Conservation (phyloP, 139 green algal species). For the Pedinophyceae sp. region DNA sequence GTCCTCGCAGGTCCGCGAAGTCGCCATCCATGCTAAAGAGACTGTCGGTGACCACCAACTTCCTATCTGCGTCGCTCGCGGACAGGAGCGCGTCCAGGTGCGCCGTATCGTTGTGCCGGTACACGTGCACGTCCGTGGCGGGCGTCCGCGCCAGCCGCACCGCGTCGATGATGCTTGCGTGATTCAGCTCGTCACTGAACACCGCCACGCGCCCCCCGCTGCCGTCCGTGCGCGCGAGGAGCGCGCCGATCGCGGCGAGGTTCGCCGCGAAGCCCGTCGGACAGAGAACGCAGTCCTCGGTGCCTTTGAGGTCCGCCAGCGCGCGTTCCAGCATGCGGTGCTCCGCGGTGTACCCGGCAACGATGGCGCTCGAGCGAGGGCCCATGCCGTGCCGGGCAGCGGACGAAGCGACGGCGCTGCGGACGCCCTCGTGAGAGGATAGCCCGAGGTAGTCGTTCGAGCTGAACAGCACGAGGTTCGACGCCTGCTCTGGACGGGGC, state of each 20-base stretch:
- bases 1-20: constrained; percentile 59
- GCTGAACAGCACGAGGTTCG: constrained; percentile 62
- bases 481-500: too few relatives aligned
- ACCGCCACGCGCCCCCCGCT: constrained; percentile 36
- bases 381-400: constrained; percentile 34
- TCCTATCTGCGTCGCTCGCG: constrained; percentile 8
- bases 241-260: constrained; percentile 36
- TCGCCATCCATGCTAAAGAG: constrained; percentile 94
- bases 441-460: constrained; percentile 93
- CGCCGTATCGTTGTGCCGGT: constrained; percentile 73
- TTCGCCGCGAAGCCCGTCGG: constrained; percentile 84
- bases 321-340: constrained; percentile 66
- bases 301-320: constrained; percentile 66
- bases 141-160: constrained; percentile 31
- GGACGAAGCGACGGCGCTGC: constrained; percentile 2
- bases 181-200: constrained; percentile 87
- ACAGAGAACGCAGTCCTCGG: constrained; percentile 64
- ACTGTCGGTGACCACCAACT: constrained; percentile 71
- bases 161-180: constrained; percentile 91
- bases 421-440: constrained; percentile 56
- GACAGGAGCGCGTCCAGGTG: constrained; percentile 43
- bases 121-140: constrained; percentile 38
- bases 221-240: constrained; percentile 17
- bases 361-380: constrained; percentile 45
- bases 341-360: constrained; percentile 63